Evolutionary conservation across 1,139 yeast genomes (phyloP), one percentile per base, ranked within the genome.

Genomic region (Eremothecium gossypii): DNA sequence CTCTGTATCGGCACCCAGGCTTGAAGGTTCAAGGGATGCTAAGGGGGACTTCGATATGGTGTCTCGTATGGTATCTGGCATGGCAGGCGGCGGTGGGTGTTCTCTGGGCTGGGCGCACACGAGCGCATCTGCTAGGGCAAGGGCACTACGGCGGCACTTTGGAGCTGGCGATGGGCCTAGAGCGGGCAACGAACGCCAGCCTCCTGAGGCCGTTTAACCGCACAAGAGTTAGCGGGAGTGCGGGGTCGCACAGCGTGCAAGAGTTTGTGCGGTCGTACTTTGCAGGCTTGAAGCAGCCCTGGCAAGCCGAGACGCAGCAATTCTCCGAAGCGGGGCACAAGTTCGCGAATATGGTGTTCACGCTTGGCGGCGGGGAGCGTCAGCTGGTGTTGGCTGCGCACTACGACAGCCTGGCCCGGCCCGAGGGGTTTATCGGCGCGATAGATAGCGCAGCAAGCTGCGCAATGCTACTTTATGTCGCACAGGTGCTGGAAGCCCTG

Each of bases 371-470:
- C 35, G 49, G 51, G 2, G 49, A 57, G 3, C 57, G 57, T n/a
- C 59, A 68, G 33, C 48, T 73, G 14, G 66, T 72, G 1, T 49
- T 74, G 4, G 74, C 74, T 2, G 81, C 77, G 0, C 82, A 76
- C 51, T 76, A 74, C 47, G 82, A 76, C 53, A 68, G 78, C 2
- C 65, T 73, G 48, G 45, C 63, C 6, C 55, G 55, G 7, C 77
- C 78, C 1, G 60, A 60, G n/a, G 79, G 79, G 2, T 75, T 76
- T 42, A 60, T 75, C 33, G 82, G 82, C 2, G 82, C 79, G 2
- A 72, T 67, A 33, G 82, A 76, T 53, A 70, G 77, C 44, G 79
- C 78, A 2, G 76, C 69, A 1, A 74, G 81, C 0, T 74, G 80
- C 54, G 76, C 75, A 0, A 60, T 76, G 26, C 51, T 76, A 33